Conservation (phyloP, 2,329 filamentous ascomycete genomes). For the Curvularia hawaiiensis region DNA sequence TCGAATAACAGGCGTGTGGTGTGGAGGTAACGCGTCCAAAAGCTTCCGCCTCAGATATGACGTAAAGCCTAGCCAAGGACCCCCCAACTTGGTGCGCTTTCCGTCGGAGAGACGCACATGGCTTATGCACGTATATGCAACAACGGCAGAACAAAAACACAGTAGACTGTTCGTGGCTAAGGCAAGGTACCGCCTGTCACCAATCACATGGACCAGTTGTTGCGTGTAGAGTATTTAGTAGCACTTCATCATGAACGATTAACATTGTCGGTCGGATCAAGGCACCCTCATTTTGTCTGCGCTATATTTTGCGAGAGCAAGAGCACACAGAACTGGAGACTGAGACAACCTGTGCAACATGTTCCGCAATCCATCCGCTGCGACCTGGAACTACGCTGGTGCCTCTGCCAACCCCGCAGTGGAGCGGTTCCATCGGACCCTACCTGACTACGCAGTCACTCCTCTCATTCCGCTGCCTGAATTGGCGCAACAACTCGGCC, state of each 20-base stretch:
- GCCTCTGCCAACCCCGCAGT: conserved; percentile 26
- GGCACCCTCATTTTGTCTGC: background rate
- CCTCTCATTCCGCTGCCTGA: conserved; percentile 59
- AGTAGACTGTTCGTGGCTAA: background rate
- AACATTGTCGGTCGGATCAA: background rate
- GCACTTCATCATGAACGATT: background rate
- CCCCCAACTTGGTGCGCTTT: conserved; percentile 5
- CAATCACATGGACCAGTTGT: background rate
- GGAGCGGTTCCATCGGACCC: conserved; percentile 59
- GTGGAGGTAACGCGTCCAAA: conserved; percentile 7
- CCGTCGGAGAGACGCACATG: conserved; percentile 8
- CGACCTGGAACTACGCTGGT: conserved; percentile 26
- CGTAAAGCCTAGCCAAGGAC: conserved; percentile 4
- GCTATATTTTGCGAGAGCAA: background rate
- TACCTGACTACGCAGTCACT: conserved; percentile 64
- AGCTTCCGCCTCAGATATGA: conserved; percentile 14
- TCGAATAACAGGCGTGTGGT: background rate
- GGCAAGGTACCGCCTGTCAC: background rate
- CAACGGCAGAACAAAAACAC: background rate
- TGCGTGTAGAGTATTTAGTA: background rate
- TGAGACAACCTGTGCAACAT: conserved; percentile 14
- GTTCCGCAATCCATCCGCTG: conserved; percentile 38
- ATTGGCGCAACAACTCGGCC: conserved; percentile 62
- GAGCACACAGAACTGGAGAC: background rate
- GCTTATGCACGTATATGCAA: background rate